Conservation (phyloP, 306 rosid genomes). For the Glycine latifolia region DNA sequence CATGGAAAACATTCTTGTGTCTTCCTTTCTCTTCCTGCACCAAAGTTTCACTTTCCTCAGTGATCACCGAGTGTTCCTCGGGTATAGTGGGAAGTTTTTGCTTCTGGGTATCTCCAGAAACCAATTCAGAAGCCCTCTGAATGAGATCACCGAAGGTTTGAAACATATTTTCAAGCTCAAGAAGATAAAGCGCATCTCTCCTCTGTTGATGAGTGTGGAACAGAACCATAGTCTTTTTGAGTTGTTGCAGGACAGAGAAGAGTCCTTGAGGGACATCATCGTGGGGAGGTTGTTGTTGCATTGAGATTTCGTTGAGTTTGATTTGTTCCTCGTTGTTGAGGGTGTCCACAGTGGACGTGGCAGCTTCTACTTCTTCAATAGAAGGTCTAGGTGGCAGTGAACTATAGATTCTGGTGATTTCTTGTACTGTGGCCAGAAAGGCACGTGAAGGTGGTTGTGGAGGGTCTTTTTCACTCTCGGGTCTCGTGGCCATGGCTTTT, state of each 20-base stretch:
- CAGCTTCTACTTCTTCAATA: constrained; percentile 83
- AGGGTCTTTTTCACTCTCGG: constrained; percentile 39
- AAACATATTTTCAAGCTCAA: constrained; percentile 67
- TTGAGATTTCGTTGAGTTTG: constrained; percentile 68
- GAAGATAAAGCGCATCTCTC: constrained; percentile 68
- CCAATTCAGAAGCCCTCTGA: constrained; percentile 72
- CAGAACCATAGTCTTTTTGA: constrained; percentile 64
- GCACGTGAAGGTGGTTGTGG: constrained; percentile 47
- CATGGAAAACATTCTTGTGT: constrained; percentile 10
- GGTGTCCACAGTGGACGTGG: constrained; percentile 64
- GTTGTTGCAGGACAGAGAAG: constrained; percentile 65
- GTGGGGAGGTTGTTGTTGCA: constrained; percentile 43
- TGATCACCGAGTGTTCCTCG: constrained; percentile 26
- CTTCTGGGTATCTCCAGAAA: constrained; percentile 61
- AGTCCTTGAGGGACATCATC: constrained; percentile 64
- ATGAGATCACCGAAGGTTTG: constrained; percentile 75
- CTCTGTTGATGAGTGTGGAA: constrained; percentile 67
- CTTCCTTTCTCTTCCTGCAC: constrained; percentile 8
- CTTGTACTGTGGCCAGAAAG: constrained; percentile 59
- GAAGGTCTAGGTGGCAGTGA: constrained; percentile 91
- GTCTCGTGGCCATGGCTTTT: constrained; percentile 59
- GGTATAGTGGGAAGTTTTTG: constrained; percentile 37
- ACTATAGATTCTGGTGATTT: constrained; percentile 64
- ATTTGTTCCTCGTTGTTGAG: constrained; percentile 65
- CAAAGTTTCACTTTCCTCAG: constrained; percentile 49